phyloP scores from a whole-genome alignment of 2,329 filamentous ascomycete species.

The Amauroascus verrucosus region DNA sequence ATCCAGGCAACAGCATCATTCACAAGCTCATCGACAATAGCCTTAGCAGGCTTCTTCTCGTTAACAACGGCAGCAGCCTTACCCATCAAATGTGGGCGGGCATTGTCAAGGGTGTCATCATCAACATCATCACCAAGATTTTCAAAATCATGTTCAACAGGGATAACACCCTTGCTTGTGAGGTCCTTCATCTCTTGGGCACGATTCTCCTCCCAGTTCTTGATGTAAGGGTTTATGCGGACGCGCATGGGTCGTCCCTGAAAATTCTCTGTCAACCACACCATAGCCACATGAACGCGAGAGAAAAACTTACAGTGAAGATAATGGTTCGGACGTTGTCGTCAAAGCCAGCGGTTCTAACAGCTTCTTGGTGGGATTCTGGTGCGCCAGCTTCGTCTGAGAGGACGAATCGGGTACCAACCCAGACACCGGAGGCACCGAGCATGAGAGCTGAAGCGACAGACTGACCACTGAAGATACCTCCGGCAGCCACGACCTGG shows the following conservation, averaged over 20 bases:
- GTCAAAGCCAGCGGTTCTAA: slow-evolving; percentile 81
- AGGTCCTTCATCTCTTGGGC: slow-evolving; percentile 83
- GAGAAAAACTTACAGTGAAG: slow-evolving; percentile 56
- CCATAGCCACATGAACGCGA: not conserved
- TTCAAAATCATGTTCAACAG: slow-evolving; percentile 90
- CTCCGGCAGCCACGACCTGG: slow-evolving; percentile 85
- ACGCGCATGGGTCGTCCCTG: slow-evolving; percentile 82
- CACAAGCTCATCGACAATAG: slow-evolving; percentile 89
- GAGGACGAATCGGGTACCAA: slow-evolving; percentile 91
- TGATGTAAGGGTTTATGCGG: slow-evolving; percentile 84
- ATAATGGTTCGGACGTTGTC: slow-evolving; percentile 97
- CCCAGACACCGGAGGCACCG: slow-evolving; percentile 86
- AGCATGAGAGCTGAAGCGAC: slow-evolving; percentile 86
- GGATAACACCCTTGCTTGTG: slow-evolving; percentile 77
- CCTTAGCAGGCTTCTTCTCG: slow-evolving; percentile 84
- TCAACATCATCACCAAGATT: slow-evolving; percentile 60
- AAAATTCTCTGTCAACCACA: not conserved
- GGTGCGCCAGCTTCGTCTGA: slow-evolving; percentile 90
- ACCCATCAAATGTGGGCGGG: slow-evolving; percentile 87
- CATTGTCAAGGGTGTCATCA: slow-evolving; percentile 85
- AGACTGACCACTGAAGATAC: slow-evolving; percentile 84
- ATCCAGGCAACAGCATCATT: slow-evolving; percentile 64
- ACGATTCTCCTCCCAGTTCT: slow-evolving; percentile 93
- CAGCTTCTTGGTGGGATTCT: slow-evolving; percentile 88
- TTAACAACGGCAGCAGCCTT: slow-evolving; percentile 91